Evolutionary conservation across 345 rosid species (phyloP), one percentile per base, ranked within the genome.

Genomic region (Linum tenue): DNA sequence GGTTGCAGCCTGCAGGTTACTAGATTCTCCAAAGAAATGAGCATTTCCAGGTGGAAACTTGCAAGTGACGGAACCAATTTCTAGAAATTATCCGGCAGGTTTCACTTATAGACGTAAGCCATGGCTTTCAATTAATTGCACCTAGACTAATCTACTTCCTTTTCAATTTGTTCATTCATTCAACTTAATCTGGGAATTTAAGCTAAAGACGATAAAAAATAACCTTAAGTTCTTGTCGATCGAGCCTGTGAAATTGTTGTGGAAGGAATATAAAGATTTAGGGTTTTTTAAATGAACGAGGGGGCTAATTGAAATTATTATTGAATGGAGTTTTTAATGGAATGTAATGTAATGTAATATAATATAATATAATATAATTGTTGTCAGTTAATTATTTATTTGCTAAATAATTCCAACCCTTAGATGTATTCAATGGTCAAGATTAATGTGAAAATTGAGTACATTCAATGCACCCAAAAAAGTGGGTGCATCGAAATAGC

Each of bases 51-150:
- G 91, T 90, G 10, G 98, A 92, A 71, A 90, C 66, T 82, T 92
- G 68, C 80, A 92, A 82, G 98, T 92, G 74, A 74, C 85, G 77
- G 87, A 92, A 79, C 98, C 94, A 31, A 80, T 83, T 60, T 89
- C 97, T 74, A 97, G 97, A 80, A 92, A 92, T 74, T 92, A 92
- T 75, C 98, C 97, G n/a, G 98, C 87, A 85, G 70, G 85, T 77
- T 64, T 36, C 67, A 14, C 39, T 48, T 43, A 7, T 22, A 42
- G 22, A 36, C 42, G 56, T 5, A 22, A 7, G 56, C 31, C 56
- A 62, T 12, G 22, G 36, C 12, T 63, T 57, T 63, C 44, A 16
- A 15, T 56, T 36, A 31, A 9, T 60, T 3, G 67, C 4, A 5
- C 31, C 37, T 15, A n/a, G 51, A 38, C 40, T 8, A 36, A 37